Conservation (phyloP, 306 rosid genomes). For the Vigna reflexopilosa region DNA sequence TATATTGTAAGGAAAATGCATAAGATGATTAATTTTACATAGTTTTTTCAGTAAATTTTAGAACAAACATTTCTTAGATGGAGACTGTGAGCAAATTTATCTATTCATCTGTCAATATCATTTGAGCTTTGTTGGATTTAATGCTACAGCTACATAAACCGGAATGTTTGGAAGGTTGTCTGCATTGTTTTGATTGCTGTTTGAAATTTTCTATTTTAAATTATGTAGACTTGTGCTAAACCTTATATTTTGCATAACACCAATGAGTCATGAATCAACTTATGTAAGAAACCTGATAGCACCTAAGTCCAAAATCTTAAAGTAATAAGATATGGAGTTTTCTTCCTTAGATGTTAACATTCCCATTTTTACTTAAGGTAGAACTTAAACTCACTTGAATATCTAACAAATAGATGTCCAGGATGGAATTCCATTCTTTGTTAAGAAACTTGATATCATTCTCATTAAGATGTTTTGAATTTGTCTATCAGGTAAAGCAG, state of each 20-base stretch:
- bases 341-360: too few species aligned
- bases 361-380: too few species aligned
- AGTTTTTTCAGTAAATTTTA: not conserved
- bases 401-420: too few species aligned
- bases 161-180: not conserved
- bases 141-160: not conserved
- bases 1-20: not conserved
- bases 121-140: not conserved
- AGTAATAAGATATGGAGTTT: too few species aligned
- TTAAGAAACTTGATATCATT: conserved; percentile 7
- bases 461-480: conserved; percentile 16
- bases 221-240: not conserved
- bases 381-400: too few species aligned
- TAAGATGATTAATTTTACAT: not conserved
- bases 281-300: too few species aligned
- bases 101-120: not conserved
- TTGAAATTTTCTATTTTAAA: conserved; percentile 8
- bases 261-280: too few species aligned
- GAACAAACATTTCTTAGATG: not conserved
- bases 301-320: too few species aligned
- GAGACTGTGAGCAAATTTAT: not conserved
- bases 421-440: not conserved
- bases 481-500: conserved; percentile 78
- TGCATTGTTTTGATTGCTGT: conserved; percentile 5
- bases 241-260: too few species aligned